Evolutionary conservation across 2,329 filamentous ascomycete species (phyloP).

Genomic region (Xylariales sp.): DNA sequence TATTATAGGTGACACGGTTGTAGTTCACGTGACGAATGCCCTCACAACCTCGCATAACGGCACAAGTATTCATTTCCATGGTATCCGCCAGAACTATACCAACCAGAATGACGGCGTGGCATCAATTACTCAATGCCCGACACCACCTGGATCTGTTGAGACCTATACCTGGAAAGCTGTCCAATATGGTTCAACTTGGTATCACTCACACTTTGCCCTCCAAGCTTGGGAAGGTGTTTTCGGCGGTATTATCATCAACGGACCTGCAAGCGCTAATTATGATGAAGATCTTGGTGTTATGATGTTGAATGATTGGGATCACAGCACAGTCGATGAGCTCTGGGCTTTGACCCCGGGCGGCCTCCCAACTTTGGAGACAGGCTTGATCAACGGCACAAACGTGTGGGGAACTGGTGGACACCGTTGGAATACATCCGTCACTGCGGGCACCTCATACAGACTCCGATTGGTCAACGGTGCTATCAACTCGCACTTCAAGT

Average conservation of each 20-base stretch:
- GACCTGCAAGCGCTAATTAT: constrained; percentile 53
- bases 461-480: constrained; percentile 40
- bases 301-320: constrained; percentile 57
- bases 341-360: constrained; percentile 18
- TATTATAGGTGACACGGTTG: constrained; percentile 17
- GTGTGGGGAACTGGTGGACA: constrained; percentile 20
- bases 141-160: constrained; percentile 43
- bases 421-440: constrained; percentile 32
- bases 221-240: constrained; percentile 51
- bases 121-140: constrained; percentile 44
- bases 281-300: constrained; percentile 60
- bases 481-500: constrained; percentile 33
- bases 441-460: constrained; percentile 38
- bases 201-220: constrained; percentile 54
- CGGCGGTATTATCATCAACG: constrained; percentile 58
- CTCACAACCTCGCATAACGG: constrained; percentile 42
- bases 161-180: constrained; percentile 56
- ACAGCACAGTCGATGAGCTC: constrained; percentile 33
- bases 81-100: constrained; percentile 51
- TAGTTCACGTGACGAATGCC: constrained; percentile 51
- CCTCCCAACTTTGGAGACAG: constrained; percentile 37
- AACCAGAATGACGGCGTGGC: constrained; percentile 54
- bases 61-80: constrained; percentile 61
- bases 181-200: constrained; percentile 52
- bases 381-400: constrained; percentile 29